A percentile compares a stretch with the other conserved stretches of the same genome.
These are phyloP conservation scores for Pythium chondricola DNA, from an alignment of 352 stramenopile species.

Conservation along the genomic window DNA sequence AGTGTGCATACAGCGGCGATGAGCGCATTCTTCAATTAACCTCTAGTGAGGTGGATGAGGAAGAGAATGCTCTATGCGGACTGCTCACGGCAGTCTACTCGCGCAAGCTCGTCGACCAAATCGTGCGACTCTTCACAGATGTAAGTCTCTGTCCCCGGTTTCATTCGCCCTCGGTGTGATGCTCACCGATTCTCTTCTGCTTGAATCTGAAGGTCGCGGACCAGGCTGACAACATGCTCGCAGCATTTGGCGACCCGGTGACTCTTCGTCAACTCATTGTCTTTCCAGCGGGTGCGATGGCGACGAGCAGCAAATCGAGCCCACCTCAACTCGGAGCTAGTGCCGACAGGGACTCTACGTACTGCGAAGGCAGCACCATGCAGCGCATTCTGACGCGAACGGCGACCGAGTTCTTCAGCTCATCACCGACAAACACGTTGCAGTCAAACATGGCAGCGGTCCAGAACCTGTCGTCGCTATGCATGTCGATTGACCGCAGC, in stretches of 20 bases:
- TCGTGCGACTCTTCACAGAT: slow-evolving; percentile 52
- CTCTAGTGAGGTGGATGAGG: slow-evolving; percentile 50
- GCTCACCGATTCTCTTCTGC: neutral
- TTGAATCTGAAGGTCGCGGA: slow-evolving; percentile 10
- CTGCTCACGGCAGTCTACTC: slow-evolving; percentile 57
- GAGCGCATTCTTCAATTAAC: slow-evolving; percentile 55
- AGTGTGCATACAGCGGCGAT: slow-evolving; percentile 59
- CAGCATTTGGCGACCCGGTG: slow-evolving; percentile 48
- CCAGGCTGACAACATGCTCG: slow-evolving; percentile 36
- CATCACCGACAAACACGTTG: slow-evolving; percentile 36
- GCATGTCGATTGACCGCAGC: slow-evolving; percentile 36
- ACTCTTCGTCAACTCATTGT: slow-evolving; percentile 69
- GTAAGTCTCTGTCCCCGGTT: slow-evolving; percentile 14
- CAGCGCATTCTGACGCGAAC: slow-evolving; percentile 67
- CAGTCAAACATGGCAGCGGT: slow-evolving; percentile 39
- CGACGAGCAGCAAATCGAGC: neutral
- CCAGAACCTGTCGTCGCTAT: slow-evolving; percentile 46
- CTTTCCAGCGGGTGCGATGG: slow-evolving; percentile 17
- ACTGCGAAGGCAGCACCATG: slow-evolving; percentile 28
- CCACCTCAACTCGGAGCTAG: neutral
- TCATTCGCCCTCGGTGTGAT: neutral
- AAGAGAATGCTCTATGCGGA: slow-evolving; percentile 54
- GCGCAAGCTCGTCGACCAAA: slow-evolving; percentile 56
- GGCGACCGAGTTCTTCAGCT: slow-evolving; percentile 30
- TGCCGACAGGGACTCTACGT: slow-evolving; percentile 4